Evolutionary conservation across 176 grass and related monocot species (phyloP).

Genomic region (Aegilops sharonensis): DNA sequence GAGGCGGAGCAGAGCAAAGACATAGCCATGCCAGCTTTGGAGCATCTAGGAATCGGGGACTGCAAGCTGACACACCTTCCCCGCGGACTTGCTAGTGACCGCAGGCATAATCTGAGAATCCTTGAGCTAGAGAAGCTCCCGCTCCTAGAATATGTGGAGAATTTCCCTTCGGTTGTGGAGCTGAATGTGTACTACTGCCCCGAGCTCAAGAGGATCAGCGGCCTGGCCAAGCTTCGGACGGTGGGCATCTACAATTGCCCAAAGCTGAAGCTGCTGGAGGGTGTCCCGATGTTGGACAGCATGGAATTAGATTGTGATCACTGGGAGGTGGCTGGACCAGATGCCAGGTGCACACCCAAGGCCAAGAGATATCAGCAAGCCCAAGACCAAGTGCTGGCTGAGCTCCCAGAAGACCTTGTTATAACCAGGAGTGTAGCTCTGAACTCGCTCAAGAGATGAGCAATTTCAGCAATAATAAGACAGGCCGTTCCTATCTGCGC

Average conservation of each 20-base stretch:
- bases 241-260: background rate
- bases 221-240: background rate
- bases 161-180: background rate
- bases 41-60: rapidly evolving
- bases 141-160: background rate
- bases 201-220: background rate
- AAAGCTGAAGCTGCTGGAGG: background rate
- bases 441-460: too few relatives aligned
- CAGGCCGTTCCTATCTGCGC: too few relatives aligned
- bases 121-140: rapidly evolving
- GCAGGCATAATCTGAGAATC: background rate
- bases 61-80: constrained; percentile 14
- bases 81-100: background rate
- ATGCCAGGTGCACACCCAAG: background rate
- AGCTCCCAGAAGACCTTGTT: too few relatives aligned
- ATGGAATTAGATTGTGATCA: background rate
- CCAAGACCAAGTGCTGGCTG: rapidly evolving
- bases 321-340: background rate
- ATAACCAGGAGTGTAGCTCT: too few relatives aligned
- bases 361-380: too few relatives aligned
- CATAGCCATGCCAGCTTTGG: constrained; percentile 5
- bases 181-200: background rate
- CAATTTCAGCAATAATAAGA: too few relatives aligned
- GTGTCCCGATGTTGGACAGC: background rate
- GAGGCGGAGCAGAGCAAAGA: background rate